phyloP scores from a whole-genome alignment of 148 eudicot genomes.

The Rhododendron simsii region DNA sequence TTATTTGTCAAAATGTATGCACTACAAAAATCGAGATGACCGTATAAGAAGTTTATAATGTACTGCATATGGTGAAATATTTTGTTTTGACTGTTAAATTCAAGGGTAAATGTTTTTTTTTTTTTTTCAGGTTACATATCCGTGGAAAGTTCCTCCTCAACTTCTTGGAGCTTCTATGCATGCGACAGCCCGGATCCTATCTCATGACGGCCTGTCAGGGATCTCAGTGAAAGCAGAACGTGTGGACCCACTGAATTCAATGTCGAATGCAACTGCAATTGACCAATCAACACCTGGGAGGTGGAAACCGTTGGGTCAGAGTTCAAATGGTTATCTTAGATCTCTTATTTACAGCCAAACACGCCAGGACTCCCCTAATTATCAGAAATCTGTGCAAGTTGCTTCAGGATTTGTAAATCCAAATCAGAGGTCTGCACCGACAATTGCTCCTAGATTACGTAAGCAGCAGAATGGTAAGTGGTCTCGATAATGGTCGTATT shows the following conservation, averaged over 20 bases:
- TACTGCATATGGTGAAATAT: background rate
- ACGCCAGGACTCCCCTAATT: slow-evolving; percentile 4
- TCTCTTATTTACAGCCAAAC: slow-evolving; percentile 18
- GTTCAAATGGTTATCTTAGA: slow-evolving; percentile 21
- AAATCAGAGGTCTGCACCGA: slow-evolving; percentile 4
- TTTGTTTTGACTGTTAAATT: background rate
- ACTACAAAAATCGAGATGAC: background rate
- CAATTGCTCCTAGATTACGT: slow-evolving; percentile 3
- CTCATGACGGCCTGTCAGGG: slow-evolving; percentile 67
- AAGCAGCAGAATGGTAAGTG: slow-evolving; percentile 26
- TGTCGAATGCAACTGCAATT: slow-evolving; percentile 48
- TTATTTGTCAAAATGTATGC: background rate
- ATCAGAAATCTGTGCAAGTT: slow-evolving; percentile 9
- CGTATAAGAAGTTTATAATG: background rate
- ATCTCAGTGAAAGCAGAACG: slow-evolving; percentile 28
- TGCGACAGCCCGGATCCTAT: slow-evolving; percentile 57
- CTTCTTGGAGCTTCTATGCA: slow-evolving; percentile 53
- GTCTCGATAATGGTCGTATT: background rate
- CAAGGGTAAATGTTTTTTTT: background rate
- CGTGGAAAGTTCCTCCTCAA: slow-evolving; percentile 56
- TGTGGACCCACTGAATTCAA: slow-evolving; percentile 44
- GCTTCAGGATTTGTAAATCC: background rate
- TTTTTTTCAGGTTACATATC: slow-evolving; percentile 47
- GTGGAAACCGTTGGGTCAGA: slow-evolving; percentile 16
- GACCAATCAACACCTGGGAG: slow-evolving; percentile 22